Percentiles rank a stretch among this genome's conserved stretches.
Evolutionary conservation across 1,284 basidiomycete genomes (phyloP).

Genomic region (Cerioporus squamosus): DNA sequence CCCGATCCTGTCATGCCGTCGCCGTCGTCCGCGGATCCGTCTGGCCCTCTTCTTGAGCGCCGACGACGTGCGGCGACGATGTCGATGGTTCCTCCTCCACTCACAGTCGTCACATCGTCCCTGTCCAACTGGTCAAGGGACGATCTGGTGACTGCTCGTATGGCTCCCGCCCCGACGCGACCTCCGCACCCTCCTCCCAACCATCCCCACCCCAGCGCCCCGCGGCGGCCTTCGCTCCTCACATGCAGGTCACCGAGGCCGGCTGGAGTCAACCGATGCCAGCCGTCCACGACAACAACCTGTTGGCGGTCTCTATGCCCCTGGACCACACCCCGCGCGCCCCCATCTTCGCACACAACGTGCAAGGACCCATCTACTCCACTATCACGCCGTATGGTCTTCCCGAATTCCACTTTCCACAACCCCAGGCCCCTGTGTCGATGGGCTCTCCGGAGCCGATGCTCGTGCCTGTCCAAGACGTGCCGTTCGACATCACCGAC

Average conservation of each 20-base stretch:
- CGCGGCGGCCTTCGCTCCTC: neutral
- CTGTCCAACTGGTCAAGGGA: conserved; percentile 36
- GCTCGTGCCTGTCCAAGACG: neutral
- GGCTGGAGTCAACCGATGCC: conserved; percentile 1
- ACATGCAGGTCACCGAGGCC: neutral
- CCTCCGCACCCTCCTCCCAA: neutral
- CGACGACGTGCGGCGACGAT: conserved; percentile 29
- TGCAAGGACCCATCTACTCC: conserved; percentile 5
- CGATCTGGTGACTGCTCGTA: conserved; percentile 15
- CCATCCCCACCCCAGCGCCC: neutral
- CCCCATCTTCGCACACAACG: conserved; percentile 22
- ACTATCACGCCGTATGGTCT: neutral
- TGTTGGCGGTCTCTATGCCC: conserved; percentile 8
- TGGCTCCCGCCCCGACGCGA: neutral
- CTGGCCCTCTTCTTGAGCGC: conserved; percentile 25
- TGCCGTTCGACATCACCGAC: conserved; percentile 13
- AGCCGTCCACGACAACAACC: neutral
- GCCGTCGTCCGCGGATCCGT: conserved; percentile 2
- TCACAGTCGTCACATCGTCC: conserved; percentile 37
- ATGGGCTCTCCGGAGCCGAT: neutral
- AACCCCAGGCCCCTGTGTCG: neutral
- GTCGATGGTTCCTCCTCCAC: conserved; percentile 32
- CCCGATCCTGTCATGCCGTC: conserved; percentile 4
- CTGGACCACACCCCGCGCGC: conserved; percentile 29
- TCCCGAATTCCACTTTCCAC: neutral